Base-by-base conservation (phyloP, 2,329 filamentous ascomycete species). In the Sclerotinia spermophila region DNA sequence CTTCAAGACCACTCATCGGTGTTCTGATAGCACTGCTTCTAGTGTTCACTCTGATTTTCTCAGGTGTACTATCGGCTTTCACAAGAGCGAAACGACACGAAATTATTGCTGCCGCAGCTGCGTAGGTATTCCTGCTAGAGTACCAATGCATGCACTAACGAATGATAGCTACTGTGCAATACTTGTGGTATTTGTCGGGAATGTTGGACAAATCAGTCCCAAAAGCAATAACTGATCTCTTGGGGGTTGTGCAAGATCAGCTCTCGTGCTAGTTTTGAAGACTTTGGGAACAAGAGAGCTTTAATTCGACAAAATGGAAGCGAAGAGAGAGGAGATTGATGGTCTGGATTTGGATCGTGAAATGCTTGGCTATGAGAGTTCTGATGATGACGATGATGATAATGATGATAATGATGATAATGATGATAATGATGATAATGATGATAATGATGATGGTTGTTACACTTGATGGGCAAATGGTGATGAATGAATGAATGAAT, bases 71-170 rank as follows among this genome's bases (percentile, higher is more conserved):
- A 27, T 71, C 72, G 1, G 40, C 73, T 17, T 76, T 76, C 44
- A 76, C 75, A 2, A 59, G 69, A 67, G 75, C 75, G 13, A 74
- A 73, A 40, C 68, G 75, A 11, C 75, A 76, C 45, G 75, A 76
- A 55, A 72, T 75, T 1, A 56, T 76, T n/a, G 73, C 66, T 24
- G 61, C 73, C 33, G 72, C 75, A n/a, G 75, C 75, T 44, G 75
- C 62, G 75, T 76, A 71, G 64, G 72, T 71, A 56, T 24, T 56
- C 6, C 53, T 27, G 3, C 27, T 3, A 27, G 13, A 3, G 3
- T 35, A 10, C 21, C 17, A 17, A 21, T 24, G 19, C 6, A 24
- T 56, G 21, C 3, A 56, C 30, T 56, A 56, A 56, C 53, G 30
- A 13, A 21, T 56, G 8, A 35, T 56, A 56, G 53, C 5, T 56